Base-by-base conservation (phyloP, 352 stramenopile species). In the Achlya hypogyna region DNA sequence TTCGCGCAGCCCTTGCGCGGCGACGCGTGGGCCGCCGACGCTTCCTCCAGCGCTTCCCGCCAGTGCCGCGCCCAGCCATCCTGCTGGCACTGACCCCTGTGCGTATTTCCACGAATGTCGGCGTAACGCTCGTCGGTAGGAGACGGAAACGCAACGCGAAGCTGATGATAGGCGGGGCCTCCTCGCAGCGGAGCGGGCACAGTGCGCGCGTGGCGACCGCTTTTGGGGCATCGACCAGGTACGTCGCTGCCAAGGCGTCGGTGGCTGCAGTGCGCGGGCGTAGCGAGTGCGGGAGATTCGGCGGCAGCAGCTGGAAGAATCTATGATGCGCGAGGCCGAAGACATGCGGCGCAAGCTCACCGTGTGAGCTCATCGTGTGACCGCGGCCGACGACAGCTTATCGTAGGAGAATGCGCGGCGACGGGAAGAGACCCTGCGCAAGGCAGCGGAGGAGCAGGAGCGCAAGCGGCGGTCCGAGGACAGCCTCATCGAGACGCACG, bases 171-270 rank as follows among this genome's bases (percentile, higher is more conserved):
- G 60, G 6, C 60, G 47, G 1, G 40, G 28, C 12, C 43, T 67
- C 28, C 14, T 67, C 32, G 22, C 20, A 4, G 25, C 22, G 0
- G 60, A 67, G 28, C 23, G 23, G 18, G 27, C 18, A 4, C 60
- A 67, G 27, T 67, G 60, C 28, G 18, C 23, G 10, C 12, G 18
- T 12, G 25, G 60, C 29, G 60, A 67, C 28, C 60, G 51, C 5
- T 67, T 67, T 40, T 67, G 60, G 60, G 60, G 60, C 23, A 59
- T 67, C 2, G 60, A 67, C 25, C 38, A 67, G 6, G 60, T 67
- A 58, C 45, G 25, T 10, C 6, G 16, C 25, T 10, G 49, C 31
- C 16, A 5, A 3, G 47, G 38, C 31, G 35, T 1, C 20, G 5
- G 9, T 22, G 29, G 1, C 22, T 8, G 28, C 20, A 27, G 58